These are phyloP conservation scores for Epichloe glyceriae DNA, from an alignment of 2,329 filamentous ascomycete species.

Conservation along the genomic window DNA sequence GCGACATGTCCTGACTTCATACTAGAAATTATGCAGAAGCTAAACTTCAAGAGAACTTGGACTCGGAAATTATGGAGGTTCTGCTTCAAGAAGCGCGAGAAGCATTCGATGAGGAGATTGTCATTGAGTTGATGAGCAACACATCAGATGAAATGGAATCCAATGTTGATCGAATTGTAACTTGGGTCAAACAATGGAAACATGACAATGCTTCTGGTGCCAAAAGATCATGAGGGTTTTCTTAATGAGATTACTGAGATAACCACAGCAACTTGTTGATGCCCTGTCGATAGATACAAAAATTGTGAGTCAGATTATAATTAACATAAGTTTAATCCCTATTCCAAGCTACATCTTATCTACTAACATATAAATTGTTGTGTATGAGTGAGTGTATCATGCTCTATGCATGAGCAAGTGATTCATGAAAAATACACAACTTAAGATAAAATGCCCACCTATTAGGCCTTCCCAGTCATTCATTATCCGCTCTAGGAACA, in stretches of 20 bases:
- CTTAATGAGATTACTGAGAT: neutral
- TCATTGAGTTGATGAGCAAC: constrained; percentile 80
- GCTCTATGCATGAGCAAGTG: too few species aligned
- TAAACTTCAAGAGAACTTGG: constrained; percentile 92
- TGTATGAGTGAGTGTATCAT: neutral
- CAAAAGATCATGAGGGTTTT: neutral
- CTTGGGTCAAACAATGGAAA: constrained; percentile 77
- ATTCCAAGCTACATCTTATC: too few species aligned
- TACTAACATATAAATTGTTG: neutral
- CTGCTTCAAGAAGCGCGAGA: constrained; percentile 81
- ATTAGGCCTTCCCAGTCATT: neutral
- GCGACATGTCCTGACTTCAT: neutral
- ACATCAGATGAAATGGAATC: constrained; percentile 71
- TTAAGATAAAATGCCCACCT: neutral
- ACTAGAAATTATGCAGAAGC: constrained; percentile 63
- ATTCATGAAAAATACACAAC: too few species aligned
- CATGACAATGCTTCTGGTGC: constrained; percentile 2
- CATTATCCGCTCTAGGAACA: neutral
- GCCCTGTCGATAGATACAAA: too few species aligned
- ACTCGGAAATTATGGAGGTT: constrained; percentile 96
- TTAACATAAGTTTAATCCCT: too few species aligned
- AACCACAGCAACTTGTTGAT: neutral
- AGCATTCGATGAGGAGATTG: constrained; percentile 72
- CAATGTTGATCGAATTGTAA: constrained; percentile 73
- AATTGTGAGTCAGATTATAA: too few species aligned